phyloP scores from a whole-genome alignment of 768 basidiomycete species.

The Hysterangium stoloniferum region DNA sequence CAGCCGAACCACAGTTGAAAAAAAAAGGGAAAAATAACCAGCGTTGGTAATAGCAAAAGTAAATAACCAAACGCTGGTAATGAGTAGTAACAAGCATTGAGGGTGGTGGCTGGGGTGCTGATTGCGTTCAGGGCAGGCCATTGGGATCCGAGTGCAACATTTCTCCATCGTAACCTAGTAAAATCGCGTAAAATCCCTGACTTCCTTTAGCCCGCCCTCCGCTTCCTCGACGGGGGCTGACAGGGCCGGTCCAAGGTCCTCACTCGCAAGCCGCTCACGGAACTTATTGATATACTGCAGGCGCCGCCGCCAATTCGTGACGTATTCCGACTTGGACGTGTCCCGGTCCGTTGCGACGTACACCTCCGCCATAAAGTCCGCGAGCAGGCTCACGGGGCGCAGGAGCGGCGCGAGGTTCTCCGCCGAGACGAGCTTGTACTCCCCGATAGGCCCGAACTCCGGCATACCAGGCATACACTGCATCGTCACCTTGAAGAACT shows the following conservation, averaged over 20 bases:
- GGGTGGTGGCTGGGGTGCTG: not conserved
- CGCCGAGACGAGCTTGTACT: slow-evolving; percentile 91
- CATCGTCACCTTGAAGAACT: slow-evolving; percentile 92
- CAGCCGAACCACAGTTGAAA: too few relatives aligned
- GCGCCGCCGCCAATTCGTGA: slow-evolving; percentile 83
- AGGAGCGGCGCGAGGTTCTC: slow-evolving; percentile 81
- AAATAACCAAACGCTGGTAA: not conserved
- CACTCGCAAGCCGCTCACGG: slow-evolving; percentile 15
- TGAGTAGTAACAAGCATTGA: not conserved
- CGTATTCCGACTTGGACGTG: slow-evolving; percentile 64
- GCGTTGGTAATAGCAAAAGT: not conserved
- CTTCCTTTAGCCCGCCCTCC: slow-evolving; percentile 1
- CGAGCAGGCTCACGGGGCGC: slow-evolving; percentile 77
- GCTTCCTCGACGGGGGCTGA: not conserved
- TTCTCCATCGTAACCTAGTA: slow-evolving; percentile 1
- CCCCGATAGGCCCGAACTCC: slow-evolving; percentile 87
- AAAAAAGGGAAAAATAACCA: too few relatives aligned
- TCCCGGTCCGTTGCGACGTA: slow-evolving; percentile 69
- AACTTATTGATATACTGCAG: slow-evolving; percentile 75
- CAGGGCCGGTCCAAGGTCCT: not conserved
- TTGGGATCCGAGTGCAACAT: not conserved
- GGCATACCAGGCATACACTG: slow-evolving; percentile 88
- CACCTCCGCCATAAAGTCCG: slow-evolving; percentile 86
- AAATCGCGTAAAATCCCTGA: slow-evolving; percentile 9
- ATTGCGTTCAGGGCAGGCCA: not conserved